Conservation (phyloP, 1,139 yeast genomes). For the Yamadazyma dendronema region DNA sequence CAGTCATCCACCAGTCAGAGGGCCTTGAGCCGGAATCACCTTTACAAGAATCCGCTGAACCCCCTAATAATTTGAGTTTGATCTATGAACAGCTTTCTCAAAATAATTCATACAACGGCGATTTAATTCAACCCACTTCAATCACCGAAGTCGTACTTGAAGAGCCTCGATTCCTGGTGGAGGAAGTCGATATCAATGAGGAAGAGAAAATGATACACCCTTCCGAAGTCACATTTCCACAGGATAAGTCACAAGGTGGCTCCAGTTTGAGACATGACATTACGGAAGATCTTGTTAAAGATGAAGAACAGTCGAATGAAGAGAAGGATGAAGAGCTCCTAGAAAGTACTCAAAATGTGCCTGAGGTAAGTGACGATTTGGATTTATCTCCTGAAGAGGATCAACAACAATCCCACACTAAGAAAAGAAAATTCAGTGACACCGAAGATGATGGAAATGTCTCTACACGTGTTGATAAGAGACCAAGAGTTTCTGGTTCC, state of each 20-base stretch:
- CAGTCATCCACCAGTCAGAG: constrained; percentile 10
- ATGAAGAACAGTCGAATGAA: neutral
- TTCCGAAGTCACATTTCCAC: constrained; percentile 6
- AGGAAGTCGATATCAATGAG: constrained; percentile 9
- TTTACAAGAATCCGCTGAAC: neutral
- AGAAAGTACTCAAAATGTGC: neutral
- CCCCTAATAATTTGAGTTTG: neutral
- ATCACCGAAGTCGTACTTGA: constrained; percentile 9
- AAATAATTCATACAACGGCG: constrained; percentile 3
- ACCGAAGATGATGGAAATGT: neutral
- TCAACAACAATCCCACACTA: too few species aligned
- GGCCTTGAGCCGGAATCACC: constrained; percentile 11
- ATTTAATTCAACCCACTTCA: constrained; percentile 7
- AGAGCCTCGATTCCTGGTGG: constrained; percentile 7
- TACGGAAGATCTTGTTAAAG: constrained; percentile 10
- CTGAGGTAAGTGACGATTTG: neutral
- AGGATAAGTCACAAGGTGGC: constrained; percentile 1
- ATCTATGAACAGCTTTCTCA: neutral
- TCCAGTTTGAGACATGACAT: constrained; percentile 10
- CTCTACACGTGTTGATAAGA: neutral
- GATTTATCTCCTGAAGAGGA: too few species aligned
- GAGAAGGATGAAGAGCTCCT: neutral
- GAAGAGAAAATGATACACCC: constrained; percentile 10
- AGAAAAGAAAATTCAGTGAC: neutral
- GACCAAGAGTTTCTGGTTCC: neutral